Conservation (phyloP, 495 filamentous ascomycete species). For the Neurospora intermedia region DNA sequence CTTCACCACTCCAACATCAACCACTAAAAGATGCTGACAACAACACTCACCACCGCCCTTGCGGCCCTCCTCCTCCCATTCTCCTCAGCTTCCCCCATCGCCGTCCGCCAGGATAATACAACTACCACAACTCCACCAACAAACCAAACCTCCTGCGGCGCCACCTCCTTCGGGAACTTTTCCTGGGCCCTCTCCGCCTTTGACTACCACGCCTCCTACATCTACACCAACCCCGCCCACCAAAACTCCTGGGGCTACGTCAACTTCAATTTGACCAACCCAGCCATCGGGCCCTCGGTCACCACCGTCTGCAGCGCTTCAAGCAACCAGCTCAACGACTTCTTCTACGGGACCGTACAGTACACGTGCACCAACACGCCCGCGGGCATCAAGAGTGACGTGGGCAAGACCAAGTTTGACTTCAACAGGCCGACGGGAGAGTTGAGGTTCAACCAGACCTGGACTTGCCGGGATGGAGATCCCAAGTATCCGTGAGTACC, state of each 20-base stretch:
- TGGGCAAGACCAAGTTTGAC: slow-evolving; percentile 21
- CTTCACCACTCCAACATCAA: neutral
- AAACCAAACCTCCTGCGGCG: slow-evolving; percentile 14
- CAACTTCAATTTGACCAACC: slow-evolving; percentile 34
- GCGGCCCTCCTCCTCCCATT: slow-evolving; percentile 3
- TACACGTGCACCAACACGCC: slow-evolving; percentile 25
- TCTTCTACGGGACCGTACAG: slow-evolving; percentile 32
- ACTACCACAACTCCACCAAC: neutral
- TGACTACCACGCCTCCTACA: slow-evolving; percentile 29
- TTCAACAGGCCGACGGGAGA: slow-evolving; percentile 21
- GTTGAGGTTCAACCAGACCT: slow-evolving; percentile 32
- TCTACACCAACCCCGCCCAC: slow-evolving; percentile 34
- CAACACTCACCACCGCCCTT: neutral
- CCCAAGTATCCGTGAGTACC: slow-evolving; percentile 28
- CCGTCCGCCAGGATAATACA: neutral
- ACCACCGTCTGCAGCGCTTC: slow-evolving; percentile 23
- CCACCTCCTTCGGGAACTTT: slow-evolving; percentile 22
- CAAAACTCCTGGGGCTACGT: slow-evolving; percentile 33
- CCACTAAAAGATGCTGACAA: neutral
- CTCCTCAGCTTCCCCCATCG: neutral
- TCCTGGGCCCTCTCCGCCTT: slow-evolving; percentile 26
- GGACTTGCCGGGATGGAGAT: slow-evolving; percentile 28
- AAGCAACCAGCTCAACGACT: slow-evolving; percentile 31
- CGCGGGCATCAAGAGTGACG: neutral
- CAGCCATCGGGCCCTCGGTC: slow-evolving; percentile 18